These are phyloP conservation scores for Citrus unshiu DNA, from an alignment of 345 rosid species.

Conservation along the genomic window DNA sequence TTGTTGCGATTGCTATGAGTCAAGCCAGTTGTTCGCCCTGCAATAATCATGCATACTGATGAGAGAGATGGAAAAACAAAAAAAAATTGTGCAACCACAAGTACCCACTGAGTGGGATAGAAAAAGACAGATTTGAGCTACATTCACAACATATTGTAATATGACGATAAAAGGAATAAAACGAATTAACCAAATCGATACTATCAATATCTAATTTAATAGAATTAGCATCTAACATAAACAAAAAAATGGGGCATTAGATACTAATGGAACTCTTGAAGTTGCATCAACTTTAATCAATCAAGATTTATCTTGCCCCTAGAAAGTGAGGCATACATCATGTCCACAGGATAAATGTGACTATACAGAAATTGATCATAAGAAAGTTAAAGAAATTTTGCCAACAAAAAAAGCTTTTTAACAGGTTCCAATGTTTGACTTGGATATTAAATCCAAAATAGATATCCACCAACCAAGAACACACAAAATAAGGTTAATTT, in stretches of 20 bases:
- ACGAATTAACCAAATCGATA: not conserved
- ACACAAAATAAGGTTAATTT: not conserved
- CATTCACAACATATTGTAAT: not conserved
- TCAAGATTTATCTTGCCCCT: not conserved
- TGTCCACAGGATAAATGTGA: not conserved
- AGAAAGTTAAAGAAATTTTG: not conserved
- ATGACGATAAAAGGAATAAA: not conserved
- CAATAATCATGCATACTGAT: slow-evolving; percentile 2
- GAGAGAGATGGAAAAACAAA: not conserved
- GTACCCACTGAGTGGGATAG: not conserved
- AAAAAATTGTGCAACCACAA: not conserved
- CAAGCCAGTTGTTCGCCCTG: slow-evolving; percentile 29
- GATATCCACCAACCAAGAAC: not conserved
- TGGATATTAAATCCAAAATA: not conserved
- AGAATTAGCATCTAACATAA: not conserved
- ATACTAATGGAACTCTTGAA: not conserved
- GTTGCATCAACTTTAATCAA: not conserved
- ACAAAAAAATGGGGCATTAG: not conserved
- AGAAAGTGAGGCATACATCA: not conserved
- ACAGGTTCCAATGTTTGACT: not conserved
- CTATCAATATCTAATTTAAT: not conserved
- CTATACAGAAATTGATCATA: not conserved
- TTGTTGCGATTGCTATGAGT: slow-evolving; percentile 26
- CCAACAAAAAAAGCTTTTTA: not conserved
- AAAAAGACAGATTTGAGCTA: slow-evolving; percentile 1